phyloP scores from a whole-genome alignment of 371 early-diverging fungal species.

The Circinella minor region DNA sequence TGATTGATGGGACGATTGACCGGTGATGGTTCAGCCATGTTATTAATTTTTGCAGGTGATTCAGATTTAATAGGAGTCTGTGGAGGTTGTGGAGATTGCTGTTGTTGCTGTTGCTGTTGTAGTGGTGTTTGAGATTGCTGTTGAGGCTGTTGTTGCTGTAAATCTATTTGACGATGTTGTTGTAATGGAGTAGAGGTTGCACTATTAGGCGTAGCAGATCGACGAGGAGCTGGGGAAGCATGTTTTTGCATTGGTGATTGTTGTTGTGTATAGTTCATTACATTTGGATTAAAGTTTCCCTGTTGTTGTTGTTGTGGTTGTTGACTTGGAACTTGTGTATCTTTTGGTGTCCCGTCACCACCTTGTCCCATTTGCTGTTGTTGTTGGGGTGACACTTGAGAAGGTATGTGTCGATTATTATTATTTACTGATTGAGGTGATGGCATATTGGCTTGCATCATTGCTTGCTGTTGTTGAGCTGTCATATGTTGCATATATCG shows the following conservation, averaged over 20 bases:
- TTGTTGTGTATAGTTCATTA: conserved; percentile 29
- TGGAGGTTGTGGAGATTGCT: conserved; percentile 4
- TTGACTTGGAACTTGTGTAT: conserved; percentile 4
- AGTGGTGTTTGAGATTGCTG: conserved; percentile 27
- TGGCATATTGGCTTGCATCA: conserved; percentile 23
- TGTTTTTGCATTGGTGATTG: conserved; percentile 37
- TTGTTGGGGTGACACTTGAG: conserved; percentile 30
- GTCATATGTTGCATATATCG: conserved; percentile 38
- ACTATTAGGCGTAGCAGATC: conserved; percentile 40
- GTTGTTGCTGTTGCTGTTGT: not conserved
- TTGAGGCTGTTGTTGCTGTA: not conserved
- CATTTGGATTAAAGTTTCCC: conserved; percentile 3
- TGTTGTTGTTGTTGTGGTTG: not conserved
- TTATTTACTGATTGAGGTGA: conserved; percentile 27
- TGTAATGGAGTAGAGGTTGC: conserved; percentile 42
- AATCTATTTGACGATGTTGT: conserved; percentile 32
- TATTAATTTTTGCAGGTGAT: conserved; percentile 1
- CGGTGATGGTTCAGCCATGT: conserved; percentile 5
- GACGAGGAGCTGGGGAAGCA: conserved; percentile 34
- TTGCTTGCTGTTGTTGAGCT: conserved; percentile 24
- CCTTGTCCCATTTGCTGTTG: conserved; percentile 9
- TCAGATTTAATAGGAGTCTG: conserved; percentile 5
- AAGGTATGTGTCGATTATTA: conserved; percentile 18
- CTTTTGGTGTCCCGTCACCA: not conserved
- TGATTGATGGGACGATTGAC: conserved; percentile 2